A percentile compares a stretch with the other conserved stretches of the same genome.
Evolutionary conservation across 139 green algal species (phyloP).

Genomic region (Chlamydomonas sp.): DNA sequence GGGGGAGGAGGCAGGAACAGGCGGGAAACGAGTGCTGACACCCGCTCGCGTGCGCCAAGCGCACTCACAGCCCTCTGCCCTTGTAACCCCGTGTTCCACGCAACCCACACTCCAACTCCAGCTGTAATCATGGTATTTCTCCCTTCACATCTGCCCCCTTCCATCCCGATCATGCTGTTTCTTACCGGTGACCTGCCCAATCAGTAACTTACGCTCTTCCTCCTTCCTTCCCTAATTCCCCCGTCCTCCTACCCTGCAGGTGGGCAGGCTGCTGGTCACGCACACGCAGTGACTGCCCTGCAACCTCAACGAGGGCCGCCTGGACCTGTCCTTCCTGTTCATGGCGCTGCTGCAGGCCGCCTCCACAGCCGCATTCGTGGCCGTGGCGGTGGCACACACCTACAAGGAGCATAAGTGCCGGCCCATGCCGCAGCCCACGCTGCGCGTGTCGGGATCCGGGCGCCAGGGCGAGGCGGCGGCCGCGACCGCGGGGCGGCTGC

Average conservation of each 20-base stretch:
- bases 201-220: background rate
- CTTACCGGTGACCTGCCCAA: too few species aligned
- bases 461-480: background rate
- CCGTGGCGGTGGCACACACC: conserved; percentile 72
- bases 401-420: conserved; percentile 85
- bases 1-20: background rate
- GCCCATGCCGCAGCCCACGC: conserved; percentile 5
- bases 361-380: conserved; percentile 74
- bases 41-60: background rate
- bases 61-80: too few species aligned
- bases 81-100: too few species aligned
- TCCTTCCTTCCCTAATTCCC: background rate
- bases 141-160: too few species aligned
- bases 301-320: conserved; percentile 72
- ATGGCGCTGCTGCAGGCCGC: conserved; percentile 68
- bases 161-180: too few species aligned
- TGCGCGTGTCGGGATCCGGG: background rate
- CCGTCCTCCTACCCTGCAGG: conserved; percentile 1
- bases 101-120: too few species aligned
- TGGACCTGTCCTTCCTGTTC: conserved; percentile 86
- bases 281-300: conserved; percentile 66
- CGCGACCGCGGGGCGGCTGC: background rate
- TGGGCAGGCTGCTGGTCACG: conserved; percentile 21
- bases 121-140: too few species aligned
- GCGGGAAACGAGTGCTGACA: background rate